Evolutionary conservation across 2,329 filamentous ascomycete genomes (phyloP), one percentile per base, ranked within the genome.

Genomic region (Metarhizium robertsii): DNA sequence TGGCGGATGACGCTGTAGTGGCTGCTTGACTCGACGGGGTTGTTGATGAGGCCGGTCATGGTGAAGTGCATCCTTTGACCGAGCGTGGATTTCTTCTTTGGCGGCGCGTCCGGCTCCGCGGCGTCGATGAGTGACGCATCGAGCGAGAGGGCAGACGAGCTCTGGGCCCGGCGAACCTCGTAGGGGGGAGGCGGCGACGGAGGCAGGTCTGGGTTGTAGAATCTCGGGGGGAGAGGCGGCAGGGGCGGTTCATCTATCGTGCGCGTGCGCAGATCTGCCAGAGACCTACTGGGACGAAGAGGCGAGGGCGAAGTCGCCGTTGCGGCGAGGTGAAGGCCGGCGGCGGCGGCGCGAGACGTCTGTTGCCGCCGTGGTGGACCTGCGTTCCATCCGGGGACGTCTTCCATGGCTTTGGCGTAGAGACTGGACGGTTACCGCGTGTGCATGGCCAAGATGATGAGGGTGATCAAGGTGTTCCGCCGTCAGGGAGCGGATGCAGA

Each of bases 1-100:
- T 89, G 86, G 0, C 85, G 81, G 29, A 88, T 75, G 55, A 89
- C 81, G 49, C 79, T 85, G 66, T 79, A 82, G 68, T 88, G 83
- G 56, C 79, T 83, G 2, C 78, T 87, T 0, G 83, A 85, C 63
- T 86, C 84, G 20, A 75, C 77, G 0, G 86, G 83, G 55, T 83
- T 84, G 16, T 75, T 75, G 53, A 88, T 74, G 25, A 89, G 73
- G 0, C 85, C 85, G 2, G 82, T 81, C 2, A 85, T 82, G 58
- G 87, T 83, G 65, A 87, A 81, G 40, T 81, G 76, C 0, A 83
- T 83, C 62, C 87, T 84, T 7, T 75, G 25, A 1, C 25, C 73
- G 2, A 81, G 60, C 0, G 78, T 77, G 2, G 69, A 67, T 56
- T 79, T 77, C 75, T 77, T 79, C 53, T 62, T 63, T 2, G 66